Evolutionary conservation across 2,329 filamentous ascomycete genomes (phyloP).

Genomic region (Colletotrichum filicis): DNA sequence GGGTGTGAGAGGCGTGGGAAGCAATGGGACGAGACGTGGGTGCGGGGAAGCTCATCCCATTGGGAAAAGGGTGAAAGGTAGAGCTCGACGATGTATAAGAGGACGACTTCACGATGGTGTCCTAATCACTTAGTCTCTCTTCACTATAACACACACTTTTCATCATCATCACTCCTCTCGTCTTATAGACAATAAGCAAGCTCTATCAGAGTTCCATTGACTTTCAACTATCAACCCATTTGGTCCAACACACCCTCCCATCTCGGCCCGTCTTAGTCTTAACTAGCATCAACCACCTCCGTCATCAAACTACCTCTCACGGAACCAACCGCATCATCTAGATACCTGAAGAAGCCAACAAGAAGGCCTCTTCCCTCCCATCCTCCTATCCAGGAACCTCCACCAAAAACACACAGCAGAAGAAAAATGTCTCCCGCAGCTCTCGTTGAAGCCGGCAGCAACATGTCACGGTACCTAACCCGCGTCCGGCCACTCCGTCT

Average conservation of each 20-base stretch:
- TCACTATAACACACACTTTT: not conserved
- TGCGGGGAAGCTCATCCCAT: conserved; percentile 21
- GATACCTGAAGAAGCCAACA: not conserved
- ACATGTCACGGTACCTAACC: conserved; percentile 31
- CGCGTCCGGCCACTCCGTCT: conserved; percentile 24
- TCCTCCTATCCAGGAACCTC: too few relatives aligned
- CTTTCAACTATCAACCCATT: not conserved
- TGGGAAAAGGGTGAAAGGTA: not conserved
- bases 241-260: not conserved
- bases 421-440: not conserved
- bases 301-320: not conserved
- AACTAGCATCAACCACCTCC: conserved; percentile 2
- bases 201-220: not conserved
- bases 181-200: not conserved
- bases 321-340: not conserved
- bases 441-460: conserved; percentile 13
- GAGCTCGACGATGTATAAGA: not conserved
- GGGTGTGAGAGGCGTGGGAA: not conserved
- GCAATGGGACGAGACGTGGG: not conserved
- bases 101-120: conserved; percentile 17
- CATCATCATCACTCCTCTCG: not conserved
- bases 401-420: not conserved
- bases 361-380: not conserved
- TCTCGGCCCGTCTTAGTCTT: not conserved
- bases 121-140: not conserved